phyloP scores from a whole-genome alignment of 169 alveolate genomes.

The Plasmodium berghei region DNA sequence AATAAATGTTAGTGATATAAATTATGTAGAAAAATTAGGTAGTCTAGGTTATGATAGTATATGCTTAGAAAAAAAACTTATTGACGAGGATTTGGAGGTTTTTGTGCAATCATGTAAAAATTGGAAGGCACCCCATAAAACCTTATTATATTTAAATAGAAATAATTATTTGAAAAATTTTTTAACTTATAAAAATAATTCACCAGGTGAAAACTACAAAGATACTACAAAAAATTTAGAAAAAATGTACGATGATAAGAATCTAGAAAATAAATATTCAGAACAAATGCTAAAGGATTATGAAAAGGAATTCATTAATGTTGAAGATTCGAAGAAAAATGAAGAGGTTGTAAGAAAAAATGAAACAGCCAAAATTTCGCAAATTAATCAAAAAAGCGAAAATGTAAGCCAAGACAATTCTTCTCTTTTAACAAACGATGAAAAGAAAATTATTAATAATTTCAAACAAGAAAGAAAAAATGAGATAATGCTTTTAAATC shows the following conservation, averaged over 20 bases:
- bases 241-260: constrained; percentile 48
- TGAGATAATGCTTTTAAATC: constrained; percentile 46
- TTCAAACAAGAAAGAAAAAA: constrained; percentile 67
- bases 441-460: constrained; percentile 59
- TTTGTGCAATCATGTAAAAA: constrained; percentile 76
- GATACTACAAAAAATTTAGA: constrained; percentile 48
- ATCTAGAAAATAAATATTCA: constrained; percentile 32
- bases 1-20: constrained; percentile 76
- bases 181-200: constrained; percentile 24
- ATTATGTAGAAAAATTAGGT: constrained; percentile 82
- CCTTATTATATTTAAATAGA: constrained; percentile 60
- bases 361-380: neutral
- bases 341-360: neutral
- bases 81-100: constrained; percentile 75
- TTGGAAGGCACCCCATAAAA: constrained; percentile 84
- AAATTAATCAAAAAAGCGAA: neutral
- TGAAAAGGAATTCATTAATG: constrained; percentile 52
- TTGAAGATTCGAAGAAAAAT: constrained; percentile 11
- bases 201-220: constrained; percentile 21
- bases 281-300: constrained; percentile 45
- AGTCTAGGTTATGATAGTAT: constrained; percentile 86
- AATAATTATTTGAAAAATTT: constrained; percentile 67
- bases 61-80: constrained; percentile 81
- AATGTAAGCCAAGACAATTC: neutral
- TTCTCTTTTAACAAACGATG: constrained; percentile 36